phyloP scores from a whole-genome alignment of 2,329 filamentous ascomycete genomes.

The Neocatenulostroma microsporum region DNA sequence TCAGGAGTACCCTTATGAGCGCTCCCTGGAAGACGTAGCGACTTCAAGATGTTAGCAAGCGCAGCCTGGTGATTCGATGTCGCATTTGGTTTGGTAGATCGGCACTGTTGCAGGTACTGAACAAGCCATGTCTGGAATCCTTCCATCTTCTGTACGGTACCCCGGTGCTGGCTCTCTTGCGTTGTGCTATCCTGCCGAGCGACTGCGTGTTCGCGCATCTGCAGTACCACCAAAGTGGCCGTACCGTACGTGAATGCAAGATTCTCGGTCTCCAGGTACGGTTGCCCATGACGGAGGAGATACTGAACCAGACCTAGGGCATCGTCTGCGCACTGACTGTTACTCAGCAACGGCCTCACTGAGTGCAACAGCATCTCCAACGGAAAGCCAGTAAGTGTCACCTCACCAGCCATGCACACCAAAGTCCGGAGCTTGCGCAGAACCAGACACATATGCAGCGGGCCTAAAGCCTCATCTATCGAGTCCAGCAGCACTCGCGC shows the following conservation, averaged over 20 bases:
- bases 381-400: conserved; percentile 70
- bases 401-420: conserved; percentile 65
- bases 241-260: conserved; percentile 74
- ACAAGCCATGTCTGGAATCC: conserved; percentile 73
- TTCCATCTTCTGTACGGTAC: conserved; percentile 67
- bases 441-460: conserved; percentile 77
- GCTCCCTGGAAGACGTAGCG: conserved; percentile 61
- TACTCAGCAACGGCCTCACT: conserved; percentile 67
- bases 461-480: conserved; percentile 74
- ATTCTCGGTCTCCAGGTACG: conserved; percentile 52
- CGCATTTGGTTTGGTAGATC: neutral
- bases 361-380: conserved; percentile 84
- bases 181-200: conserved; percentile 49
- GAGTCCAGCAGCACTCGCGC: conserved; percentile 71
- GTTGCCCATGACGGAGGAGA: conserved; percentile 60
- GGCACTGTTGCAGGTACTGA: conserved; percentile 57
- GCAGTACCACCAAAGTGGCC: conserved; percentile 68
- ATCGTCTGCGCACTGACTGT: conserved; percentile 85
- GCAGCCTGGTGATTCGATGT: conserved; percentile 3
- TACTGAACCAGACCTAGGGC: conserved; percentile 80
- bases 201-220: conserved; percentile 50
- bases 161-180: conserved; percentile 72
- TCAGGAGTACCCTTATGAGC: conserved; percentile 64
- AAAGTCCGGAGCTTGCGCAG: conserved; percentile 79
- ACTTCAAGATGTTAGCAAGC: conserved; percentile 20